Base-by-base conservation (phyloP, 2,329 filamentous ascomycete species). In the Pseudogymnoascus sp. region DNA sequence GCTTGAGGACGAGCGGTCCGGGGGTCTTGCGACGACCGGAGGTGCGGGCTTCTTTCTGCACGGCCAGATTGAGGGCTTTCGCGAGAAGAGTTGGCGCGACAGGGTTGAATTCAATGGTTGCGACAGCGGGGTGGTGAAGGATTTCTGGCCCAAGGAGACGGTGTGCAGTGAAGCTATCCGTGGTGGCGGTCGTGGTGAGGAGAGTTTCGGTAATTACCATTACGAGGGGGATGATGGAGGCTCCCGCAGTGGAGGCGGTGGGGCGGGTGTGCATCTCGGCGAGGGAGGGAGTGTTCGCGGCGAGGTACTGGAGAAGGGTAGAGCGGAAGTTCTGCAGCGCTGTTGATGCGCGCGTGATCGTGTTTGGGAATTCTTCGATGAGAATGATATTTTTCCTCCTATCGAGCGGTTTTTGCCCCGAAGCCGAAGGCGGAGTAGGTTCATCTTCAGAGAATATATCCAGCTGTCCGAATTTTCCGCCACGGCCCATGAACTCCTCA, bases 151-250 rank as follows among this genome's bases (percentile, higher is more conserved):
- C 95, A 2, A 99, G 84, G 16, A 99, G 78, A 24, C 93, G 86
- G 77, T 98, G 91, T 0, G 91, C 91, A 0, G 95, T 99, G 70
- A 98, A 92, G 74, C 90, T 97, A 72, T 98, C 93, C 11, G 91
- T 87, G 8, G 89, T 87, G 1, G 92, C 89, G 2, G 90, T 93
- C 6, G 88, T 92, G 0, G 90, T 93, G 14, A 96, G 78, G 12
- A 96, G 79, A 0, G 91, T 96, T 75, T 99, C 95, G 0, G 95
- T 97, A 60, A 99, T 86, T 64, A 99, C 84, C 78, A 99, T 87
- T 33, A 99, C 84, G 37, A 98, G 81, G 0, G 95, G 95, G 1
- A 84, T 86, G 26, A 86, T 78, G 8, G 79, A 75, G 3, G 82
- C 79, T 33, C 66, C 59, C 19, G 6, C 67, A 60, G 69, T 68